Base-by-base conservation (phyloP, 2,329 filamentous ascomycete species). In the Paracorniculantispora psalliotae region DNA sequence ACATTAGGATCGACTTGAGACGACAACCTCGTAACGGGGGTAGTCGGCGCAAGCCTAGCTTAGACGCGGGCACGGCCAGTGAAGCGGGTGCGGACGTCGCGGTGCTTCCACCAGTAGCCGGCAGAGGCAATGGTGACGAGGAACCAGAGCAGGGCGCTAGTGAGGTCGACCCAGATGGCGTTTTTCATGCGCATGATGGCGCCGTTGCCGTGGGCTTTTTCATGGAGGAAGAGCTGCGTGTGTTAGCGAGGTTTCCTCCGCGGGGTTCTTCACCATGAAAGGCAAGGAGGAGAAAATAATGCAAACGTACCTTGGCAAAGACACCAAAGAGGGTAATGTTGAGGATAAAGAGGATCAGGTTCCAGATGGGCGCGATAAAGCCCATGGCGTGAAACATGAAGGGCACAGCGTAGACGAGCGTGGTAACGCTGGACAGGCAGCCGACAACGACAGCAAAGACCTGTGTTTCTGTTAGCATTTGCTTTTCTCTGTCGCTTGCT, bases 321-420 rank as follows among this genome's bases (percentile, higher is more conserved):
- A 94, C 77, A 19, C 91, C 92, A 71, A 96, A 96, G 6, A 94
- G 79, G 2, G 86, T 83, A 61, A 91, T 84, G 87, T 90, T 96
- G 30, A 96, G 81, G 63, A 94, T 78, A 66, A 89, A 90, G 19
- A 96, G 73, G 15, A 93, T 69, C 39, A 80, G 74, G 71, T 92
- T 88, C 86, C 90, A 91, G 53, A 78, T 74, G 68, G 90, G 89
- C 56, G 84, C 74, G 48, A 78, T 63, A 26, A 74, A 37, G 48
- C 71, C 68, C 23, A 77, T 77, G 62, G 81, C 74, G 61, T 79
- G 78, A 48, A 83, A 68, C 57, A 88, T 72, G 64, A 85, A 81
- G 5, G 89, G 84, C 9, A 91, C 69, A 57, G 86, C 77, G 73
- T 89, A 91, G 47, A 90, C 68, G 8, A 88, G 61, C 7, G 84